A percentile compares a stretch with the other conserved stretches of the same genome.
These are phyloP conservation scores for Ilyonectria destructans DNA, from an alignment of 2,329 filamentous ascomycete genomes.

Conservation along the genomic window DNA sequence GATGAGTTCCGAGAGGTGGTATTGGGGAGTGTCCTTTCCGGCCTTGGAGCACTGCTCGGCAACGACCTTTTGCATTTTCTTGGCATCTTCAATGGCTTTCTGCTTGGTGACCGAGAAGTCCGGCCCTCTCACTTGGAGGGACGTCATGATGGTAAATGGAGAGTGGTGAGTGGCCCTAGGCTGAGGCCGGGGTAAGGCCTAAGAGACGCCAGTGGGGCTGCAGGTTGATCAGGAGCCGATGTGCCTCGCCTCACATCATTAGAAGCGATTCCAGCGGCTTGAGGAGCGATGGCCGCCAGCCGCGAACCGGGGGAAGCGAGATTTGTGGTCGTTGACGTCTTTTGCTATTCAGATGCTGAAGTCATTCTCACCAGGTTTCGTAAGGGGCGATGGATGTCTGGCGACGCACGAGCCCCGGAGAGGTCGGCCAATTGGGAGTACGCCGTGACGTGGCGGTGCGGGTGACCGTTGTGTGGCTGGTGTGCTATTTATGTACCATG, in stretches of 20 bases:
- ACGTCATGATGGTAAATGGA: slow-evolving; percentile 54
- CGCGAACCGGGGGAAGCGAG: slow-evolving; percentile 20
- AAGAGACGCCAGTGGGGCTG: slow-evolving; percentile 29
- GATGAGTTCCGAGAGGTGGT: slow-evolving; percentile 80
- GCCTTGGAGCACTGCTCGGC: slow-evolving; percentile 73
- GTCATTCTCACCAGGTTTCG: slow-evolving; percentile 23
- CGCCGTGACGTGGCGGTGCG: slow-evolving; percentile 37
- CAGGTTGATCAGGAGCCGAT: slow-evolving; percentile 25
- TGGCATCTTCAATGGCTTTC: slow-evolving; percentile 79
- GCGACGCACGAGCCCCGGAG: slow-evolving; percentile 29
- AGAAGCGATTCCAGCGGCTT: slow-evolving; percentile 24
- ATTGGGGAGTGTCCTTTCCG: slow-evolving; percentile 75
- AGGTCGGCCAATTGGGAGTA: slow-evolving; percentile 37
- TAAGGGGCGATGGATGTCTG: slow-evolving; percentile 24
- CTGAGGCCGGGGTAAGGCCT: slow-evolving; percentile 13
- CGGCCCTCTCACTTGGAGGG: slow-evolving; percentile 61
- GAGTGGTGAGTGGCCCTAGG: slow-evolving; percentile 11
- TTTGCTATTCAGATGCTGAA: slow-evolving; percentile 17
- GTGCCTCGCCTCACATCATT: slow-evolving; percentile 40
- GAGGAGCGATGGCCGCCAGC: slow-evolving; percentile 17
- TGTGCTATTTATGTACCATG: background rate
- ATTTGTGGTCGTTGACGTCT: slow-evolving; percentile 35
- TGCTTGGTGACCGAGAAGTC: slow-evolving; percentile 66
- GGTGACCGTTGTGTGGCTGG: slow-evolving; percentile 36
- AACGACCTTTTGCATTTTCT: slow-evolving; percentile 78